A percentile compares a stretch with the other conserved stretches of the same genome.
phyloP scores from a whole-genome alignment of 345 rosid species.

The Eutrema japonicum region DNA sequence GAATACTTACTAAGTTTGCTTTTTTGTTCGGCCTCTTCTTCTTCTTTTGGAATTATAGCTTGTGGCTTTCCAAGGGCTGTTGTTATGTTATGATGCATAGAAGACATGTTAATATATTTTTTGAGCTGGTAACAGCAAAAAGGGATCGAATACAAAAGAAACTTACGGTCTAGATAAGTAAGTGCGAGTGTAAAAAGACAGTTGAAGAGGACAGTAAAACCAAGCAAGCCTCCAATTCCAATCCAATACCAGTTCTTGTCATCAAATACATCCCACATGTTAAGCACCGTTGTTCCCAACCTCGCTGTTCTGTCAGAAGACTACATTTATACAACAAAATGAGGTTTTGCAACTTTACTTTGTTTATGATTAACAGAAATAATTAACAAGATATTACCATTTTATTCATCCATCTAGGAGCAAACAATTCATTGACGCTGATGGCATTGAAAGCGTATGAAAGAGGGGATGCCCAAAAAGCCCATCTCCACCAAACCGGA shows the following conservation, averaged over 20 bases:
- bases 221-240: slow-evolving; percentile 64
- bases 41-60: slow-evolving; percentile 61
- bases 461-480: slow-evolving; percentile 67
- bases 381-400: slow-evolving; percentile 16
- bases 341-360: background rate
- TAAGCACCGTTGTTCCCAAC: slow-evolving; percentile 62
- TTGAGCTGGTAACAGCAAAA: background rate
- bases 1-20: slow-evolving; percentile 8
- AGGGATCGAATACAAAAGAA: background rate
- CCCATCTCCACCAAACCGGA: slow-evolving; percentile 70
- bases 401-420: slow-evolving; percentile 61
- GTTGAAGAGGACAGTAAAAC: slow-evolving; percentile 72
- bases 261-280: slow-evolving; percentile 53
- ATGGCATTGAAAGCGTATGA: slow-evolving; percentile 60
- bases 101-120: slow-evolving; percentile 5
- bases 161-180: slow-evolving; percentile 75
- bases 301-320: slow-evolving; percentile 52
- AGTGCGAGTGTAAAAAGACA: slow-evolving; percentile 72
- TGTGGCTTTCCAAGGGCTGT: slow-evolving; percentile 77
- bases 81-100: slow-evolving; percentile 5
- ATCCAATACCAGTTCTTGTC: slow-evolving; percentile 87
- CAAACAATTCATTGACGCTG: slow-evolving; percentile 56
- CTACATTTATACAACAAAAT: slow-evolving; percentile 43
- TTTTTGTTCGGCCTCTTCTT: slow-evolving; percentile 14
- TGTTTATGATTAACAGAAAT: background rate